Percentiles rank a stretch among this genome's conserved stretches.
Conservation (phyloP, 768 basidiomycete genomes). For the Auricularia auricula-judae region DNA sequence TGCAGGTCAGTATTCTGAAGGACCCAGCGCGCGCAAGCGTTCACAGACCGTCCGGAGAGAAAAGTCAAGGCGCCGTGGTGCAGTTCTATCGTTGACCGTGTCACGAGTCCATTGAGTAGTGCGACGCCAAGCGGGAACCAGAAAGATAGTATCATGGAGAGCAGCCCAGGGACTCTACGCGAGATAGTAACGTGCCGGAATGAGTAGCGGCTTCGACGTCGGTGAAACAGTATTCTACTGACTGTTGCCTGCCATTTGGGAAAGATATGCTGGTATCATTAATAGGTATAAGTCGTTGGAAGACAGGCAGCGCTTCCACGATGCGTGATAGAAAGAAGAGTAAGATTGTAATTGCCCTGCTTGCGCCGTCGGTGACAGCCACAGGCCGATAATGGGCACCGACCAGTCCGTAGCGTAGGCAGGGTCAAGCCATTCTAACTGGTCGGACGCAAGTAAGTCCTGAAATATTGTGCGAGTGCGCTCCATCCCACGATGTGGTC, state of each 20-base stretch:
- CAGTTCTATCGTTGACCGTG: constrained; percentile 36
- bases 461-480: neutral
- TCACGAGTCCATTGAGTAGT: constrained; percentile 25
- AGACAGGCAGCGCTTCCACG: constrained; percentile 14
- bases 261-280: neutral
- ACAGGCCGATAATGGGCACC: neutral
- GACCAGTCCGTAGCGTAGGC: constrained; percentile 49
- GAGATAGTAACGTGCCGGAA: constrained; percentile 13
- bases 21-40: constrained; percentile 17
- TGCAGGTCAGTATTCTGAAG: constrained; percentile 1
- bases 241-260: constrained; percentile 1
- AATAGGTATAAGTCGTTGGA: neutral
- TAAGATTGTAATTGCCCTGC: constrained; percentile 22
- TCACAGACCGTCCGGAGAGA: constrained; percentile 26
- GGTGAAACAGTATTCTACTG: constrained; percentile 1
- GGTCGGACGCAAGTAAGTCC: neutral
- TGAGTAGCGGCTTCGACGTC: constrained; percentile 26
- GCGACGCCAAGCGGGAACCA: constrained; percentile 34
- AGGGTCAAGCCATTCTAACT: constrained; percentile 19
- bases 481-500: neutral
- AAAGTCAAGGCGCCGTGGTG: constrained; percentile 51
- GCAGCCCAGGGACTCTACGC: constrained; percentile 34
- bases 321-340: constrained; percentile 34
- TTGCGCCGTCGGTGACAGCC: neutral
- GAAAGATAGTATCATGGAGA: constrained; percentile 38